Conservation (phyloP, 2,329 filamentous ascomycete species). For the Colletotrichum aenigma region DNA sequence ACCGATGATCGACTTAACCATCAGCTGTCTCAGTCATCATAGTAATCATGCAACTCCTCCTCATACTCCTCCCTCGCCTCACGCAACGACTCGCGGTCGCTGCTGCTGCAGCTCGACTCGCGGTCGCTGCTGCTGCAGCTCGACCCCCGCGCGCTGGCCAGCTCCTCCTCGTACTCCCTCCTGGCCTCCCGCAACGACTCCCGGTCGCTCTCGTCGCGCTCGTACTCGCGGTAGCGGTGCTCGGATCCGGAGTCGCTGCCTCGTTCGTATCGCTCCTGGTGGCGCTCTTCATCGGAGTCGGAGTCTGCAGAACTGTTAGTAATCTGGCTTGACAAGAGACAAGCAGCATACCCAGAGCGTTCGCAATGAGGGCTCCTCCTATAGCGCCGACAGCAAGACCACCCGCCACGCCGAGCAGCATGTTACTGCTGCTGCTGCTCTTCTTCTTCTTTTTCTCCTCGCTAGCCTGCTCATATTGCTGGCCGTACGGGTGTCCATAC, state of each 20-base stretch:
- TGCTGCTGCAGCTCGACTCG: conserved; percentile 38
- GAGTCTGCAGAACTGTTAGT: background rate
- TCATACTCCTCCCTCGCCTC: conserved; percentile 56
- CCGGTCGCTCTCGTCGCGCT: conserved; percentile 19
- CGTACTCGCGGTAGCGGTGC: conserved; percentile 3
- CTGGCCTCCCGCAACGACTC: conserved; percentile 34
- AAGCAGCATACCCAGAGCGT: conserved; percentile 55
- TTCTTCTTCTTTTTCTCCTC: conserved; percentile 33
- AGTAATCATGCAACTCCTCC: conserved; percentile 38
- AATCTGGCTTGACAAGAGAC: accelerated
- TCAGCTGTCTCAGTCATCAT: conserved; percentile 10
- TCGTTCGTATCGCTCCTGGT: background rate
- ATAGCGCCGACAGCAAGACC: conserved; percentile 61
- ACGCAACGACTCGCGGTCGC: conserved; percentile 45
- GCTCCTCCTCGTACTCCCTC: conserved; percentile 34
- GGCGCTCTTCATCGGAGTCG: background rate
- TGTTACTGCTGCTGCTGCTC: conserved; percentile 51
- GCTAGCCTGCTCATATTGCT: conserved; percentile 7
- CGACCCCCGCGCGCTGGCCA: conserved; percentile 22
- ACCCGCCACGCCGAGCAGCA: conserved; percentile 60
- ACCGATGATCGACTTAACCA: no score
- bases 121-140: conserved; percentile 42
- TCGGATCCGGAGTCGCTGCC: conserved; percentile 10
- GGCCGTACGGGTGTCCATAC: background rate
- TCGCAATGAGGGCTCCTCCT: conserved; percentile 61